Evolutionary conservation across 257 asterid species (phyloP).

Genomic region (Craterostigma plantagineum): DNA sequence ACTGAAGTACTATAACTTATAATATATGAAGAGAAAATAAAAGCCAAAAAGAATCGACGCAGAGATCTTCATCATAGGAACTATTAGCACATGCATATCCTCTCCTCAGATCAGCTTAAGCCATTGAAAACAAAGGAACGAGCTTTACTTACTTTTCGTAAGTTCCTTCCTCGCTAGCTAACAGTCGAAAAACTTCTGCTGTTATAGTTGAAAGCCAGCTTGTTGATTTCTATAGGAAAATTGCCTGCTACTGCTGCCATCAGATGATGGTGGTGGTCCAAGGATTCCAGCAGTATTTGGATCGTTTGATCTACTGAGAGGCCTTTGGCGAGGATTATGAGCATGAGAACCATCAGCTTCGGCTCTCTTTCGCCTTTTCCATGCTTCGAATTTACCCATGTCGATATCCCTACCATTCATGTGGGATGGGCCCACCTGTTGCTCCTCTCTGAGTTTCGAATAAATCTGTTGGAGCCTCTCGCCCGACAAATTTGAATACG

Average conservation of each 20-base stretch:
- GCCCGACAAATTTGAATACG: constrained; percentile 76
- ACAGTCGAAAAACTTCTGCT: too few species aligned
- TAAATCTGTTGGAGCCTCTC: constrained; percentile 88
- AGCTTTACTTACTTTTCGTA: too few species aligned
- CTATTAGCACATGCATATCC: too few species aligned
- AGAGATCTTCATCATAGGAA: too few species aligned
- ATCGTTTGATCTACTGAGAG: constrained; percentile 30
- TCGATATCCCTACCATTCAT: constrained; percentile 76
- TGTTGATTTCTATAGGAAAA: too few species aligned
- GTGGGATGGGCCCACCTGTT: constrained; percentile 64
- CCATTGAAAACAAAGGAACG: too few species aligned
- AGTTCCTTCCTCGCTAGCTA: too few species aligned
- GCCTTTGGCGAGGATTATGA: constrained; percentile 44
- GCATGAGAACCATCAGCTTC: constrained; percentile 59
- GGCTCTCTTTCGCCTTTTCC: constrained; percentile 89
- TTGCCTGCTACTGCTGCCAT: constrained; percentile 47
- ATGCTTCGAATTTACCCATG: constrained; percentile 77
- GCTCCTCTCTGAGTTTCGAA: constrained; percentile 75
- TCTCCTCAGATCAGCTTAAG: too few species aligned
- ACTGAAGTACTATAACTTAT: too few species aligned
- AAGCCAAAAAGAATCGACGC: too few species aligned
- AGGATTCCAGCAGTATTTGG: constrained; percentile 67
- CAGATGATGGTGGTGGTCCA: constrained; percentile 80
- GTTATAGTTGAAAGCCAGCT: too few species aligned
- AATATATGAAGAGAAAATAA: too few species aligned